Evolutionary conservation across 495 filamentous ascomycete genomes (phyloP), one percentile per base, ranked within the genome.

Genomic region (Evernia prunastri): DNA sequence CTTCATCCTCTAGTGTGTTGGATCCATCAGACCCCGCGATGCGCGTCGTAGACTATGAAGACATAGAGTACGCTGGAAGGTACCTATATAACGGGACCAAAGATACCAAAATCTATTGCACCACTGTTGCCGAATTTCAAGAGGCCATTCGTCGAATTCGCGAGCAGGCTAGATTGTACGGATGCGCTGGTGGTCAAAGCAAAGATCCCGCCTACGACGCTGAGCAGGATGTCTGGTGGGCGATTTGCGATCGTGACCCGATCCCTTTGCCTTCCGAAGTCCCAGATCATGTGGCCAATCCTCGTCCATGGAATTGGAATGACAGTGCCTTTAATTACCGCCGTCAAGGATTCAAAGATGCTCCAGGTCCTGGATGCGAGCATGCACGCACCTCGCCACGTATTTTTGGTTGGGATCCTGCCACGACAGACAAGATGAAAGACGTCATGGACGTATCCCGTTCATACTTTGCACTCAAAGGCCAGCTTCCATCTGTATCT

Each of bases 151-250:
- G 65, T 36, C 67, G 61, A 2, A 68, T 69, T 36, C 69, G 68
- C 27, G 65, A 71, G 58, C 69, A 71, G 66, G 69, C 69, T 35
- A 57, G 66, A 47, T 40, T 68, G 54, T 68, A 69, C 56, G 69
- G 69, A 18, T 71, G 69, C 60, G 59, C 61, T 45, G 69, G 69
- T 40, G 69, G 69, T 1, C 63, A 63, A 42, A 71, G 69, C 58
- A 71, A 71, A 60, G 67, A 71, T 33, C 69, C 69, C 39, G 69
- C 65, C 23, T 68, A 68, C 59, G 69, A 71, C 33, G 69, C 69
- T 29, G 69, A 71, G 61, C 65, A 71, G 43, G 69, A 71, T 62
- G 60, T 71, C 9, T 68, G 69, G 58, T 71, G 69, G 69, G 69
- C 69, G 9, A 71, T 71, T 27, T 65, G 69, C 36, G 67, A 69